phyloP scores from a whole-genome alignment of 306 rosid species.

The Corylus avellana region DNA sequence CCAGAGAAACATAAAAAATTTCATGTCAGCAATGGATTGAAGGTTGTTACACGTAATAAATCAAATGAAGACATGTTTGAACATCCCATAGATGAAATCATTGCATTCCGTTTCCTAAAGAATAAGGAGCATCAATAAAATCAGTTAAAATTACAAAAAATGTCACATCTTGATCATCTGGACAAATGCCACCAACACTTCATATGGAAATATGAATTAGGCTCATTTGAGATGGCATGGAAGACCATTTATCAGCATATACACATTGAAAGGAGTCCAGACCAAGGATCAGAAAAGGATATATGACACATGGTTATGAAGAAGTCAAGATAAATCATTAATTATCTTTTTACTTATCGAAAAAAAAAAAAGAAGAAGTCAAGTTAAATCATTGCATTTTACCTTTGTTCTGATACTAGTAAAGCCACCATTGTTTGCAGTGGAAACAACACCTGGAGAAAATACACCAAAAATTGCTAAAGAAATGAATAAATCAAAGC shows the following conservation, averaged over 20 bases:
- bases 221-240: neutral
- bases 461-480: conserved; percentile 24
- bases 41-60: neutral
- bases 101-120: neutral
- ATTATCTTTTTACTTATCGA: no score
- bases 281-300: conserved; percentile 11
- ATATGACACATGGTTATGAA: neutral
- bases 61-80: neutral
- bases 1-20: neutral
- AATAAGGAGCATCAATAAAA: neutral
- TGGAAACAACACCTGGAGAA: conserved; percentile 76
- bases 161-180: neutral
- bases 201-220: neutral
- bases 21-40: neutral
- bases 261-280: neutral
- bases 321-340: conserved; percentile 7
- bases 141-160: neutral
- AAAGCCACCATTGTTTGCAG: conserved; percentile 93
- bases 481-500: conserved; percentile 20
- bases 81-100: neutral
- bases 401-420: conserved; percentile 90
- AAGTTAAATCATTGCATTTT: conserved; percentile 13
- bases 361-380: no score
- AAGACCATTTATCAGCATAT: neutral
- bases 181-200: neutral